Evolutionary conservation across 192 early-diverging fungal species (phyloP).

Genomic region (Geosiphon pyriformis): DNA sequence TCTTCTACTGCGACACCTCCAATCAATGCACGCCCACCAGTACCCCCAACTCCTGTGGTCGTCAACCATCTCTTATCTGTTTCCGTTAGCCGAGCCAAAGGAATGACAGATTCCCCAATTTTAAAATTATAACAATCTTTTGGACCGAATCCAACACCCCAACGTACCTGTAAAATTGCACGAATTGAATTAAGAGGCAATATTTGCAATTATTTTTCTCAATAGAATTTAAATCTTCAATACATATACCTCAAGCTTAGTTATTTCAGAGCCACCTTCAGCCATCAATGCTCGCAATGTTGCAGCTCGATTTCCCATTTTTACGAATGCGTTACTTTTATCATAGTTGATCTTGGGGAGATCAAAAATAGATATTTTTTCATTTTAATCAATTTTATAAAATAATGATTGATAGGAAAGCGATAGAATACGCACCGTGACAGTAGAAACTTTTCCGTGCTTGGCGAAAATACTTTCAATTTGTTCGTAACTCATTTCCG

Average conservation of each 20-base stretch:
- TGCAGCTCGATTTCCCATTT: slow-evolving; percentile 34
- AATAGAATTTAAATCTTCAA: not conserved
- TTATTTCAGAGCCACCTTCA: not conserved
- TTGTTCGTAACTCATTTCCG: slow-evolving; percentile 26
- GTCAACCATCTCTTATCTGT: slow-evolving; percentile 36
- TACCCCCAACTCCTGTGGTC: slow-evolving; percentile 34
- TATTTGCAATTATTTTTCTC: not conserved
- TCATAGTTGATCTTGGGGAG: slow-evolving; percentile 37
- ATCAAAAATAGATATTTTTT: not conserved
- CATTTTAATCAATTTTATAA: not conserved
- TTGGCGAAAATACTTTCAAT: slow-evolving; percentile 34
- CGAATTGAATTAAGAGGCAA: not conserved
- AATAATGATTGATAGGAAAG: not conserved
- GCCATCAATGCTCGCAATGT: slow-evolving; percentile 22
- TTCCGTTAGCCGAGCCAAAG: slow-evolving; percentile 34
- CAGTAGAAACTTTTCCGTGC: slow-evolving; percentile 30
- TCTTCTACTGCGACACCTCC: slow-evolving; percentile 38
- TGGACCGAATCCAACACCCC: slow-evolving; percentile 42
- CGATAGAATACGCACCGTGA: slow-evolving; percentile 26
- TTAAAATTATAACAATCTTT: slow-evolving; percentile 40
- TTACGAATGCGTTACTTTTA: slow-evolving; percentile 43
- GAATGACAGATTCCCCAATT: slow-evolving; percentile 34
- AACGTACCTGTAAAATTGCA: slow-evolving; percentile 34
- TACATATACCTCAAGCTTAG: not conserved
- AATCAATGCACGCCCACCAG: slow-evolving; percentile 28